Base-by-base conservation (phyloP, 2,329 filamentous ascomycete genomes). In the Catunica adiposa region DNA sequence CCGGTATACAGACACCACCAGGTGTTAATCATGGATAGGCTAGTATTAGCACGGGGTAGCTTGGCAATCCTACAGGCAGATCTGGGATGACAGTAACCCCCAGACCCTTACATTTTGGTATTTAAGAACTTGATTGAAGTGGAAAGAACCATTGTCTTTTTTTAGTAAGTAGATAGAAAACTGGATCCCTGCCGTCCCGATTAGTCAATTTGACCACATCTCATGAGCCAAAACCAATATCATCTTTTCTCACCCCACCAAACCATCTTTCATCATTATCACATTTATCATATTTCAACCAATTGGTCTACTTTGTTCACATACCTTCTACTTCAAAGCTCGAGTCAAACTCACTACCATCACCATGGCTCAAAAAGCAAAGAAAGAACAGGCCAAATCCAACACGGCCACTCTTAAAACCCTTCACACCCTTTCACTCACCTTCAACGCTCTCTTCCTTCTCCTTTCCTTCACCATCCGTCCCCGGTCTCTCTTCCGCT, bases 351-450 rank as follows among this genome's bases (percentile, higher is more conserved):
- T 29, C 47, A 51, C 14, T 15, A 25, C n/a, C 40, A n/a, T n/a
- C 22, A 48, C 54, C 59, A 81, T 81, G 78, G 78, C 78, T 29
- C 77, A 80, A 64, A 81, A 80, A 64, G 78, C 78, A 56, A 78
- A 78, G 65, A 81, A 81, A 63, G 77, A 80, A 63, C 70, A 71
- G 60, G 92, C 92, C 57, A 84, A 84, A 62, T 80, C 84, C 70
- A 97, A 97, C 69, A 74, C 79, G 50, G 73, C 79, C 34, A 75
- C 84, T 46, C 81, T 98, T 50, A 86, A 84, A 65, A 86, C 82
- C 65, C 86, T 92, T 25, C 90, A 95, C 67, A 72, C 86, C 56
- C 84, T 85, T 60, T 83, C 87, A 48, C 72, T 86, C 59, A 65
- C 72, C 61, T 71, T 94, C 65, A 89, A 97, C 67, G 64, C 67